Conservation (phyloP, 495 filamentous ascomycete genomes). For the Alectoria sarmentosa region DNA sequence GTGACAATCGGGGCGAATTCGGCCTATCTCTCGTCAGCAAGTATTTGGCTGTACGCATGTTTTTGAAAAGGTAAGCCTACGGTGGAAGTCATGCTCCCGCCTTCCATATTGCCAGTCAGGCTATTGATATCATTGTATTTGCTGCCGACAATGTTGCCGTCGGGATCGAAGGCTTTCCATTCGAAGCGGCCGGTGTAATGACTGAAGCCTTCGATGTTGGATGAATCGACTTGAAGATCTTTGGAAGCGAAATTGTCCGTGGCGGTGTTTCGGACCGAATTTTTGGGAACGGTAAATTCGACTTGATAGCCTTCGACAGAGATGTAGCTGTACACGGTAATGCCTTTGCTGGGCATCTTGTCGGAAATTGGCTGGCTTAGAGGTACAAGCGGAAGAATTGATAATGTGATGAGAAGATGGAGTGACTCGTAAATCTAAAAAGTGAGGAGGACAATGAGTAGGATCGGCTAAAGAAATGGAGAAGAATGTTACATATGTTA, state of each 20-base stretch:
- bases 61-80: not conserved
- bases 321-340: slow-evolving; percentile 43
- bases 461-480: no score
- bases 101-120: slow-evolving; percentile 40
- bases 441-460: no score
- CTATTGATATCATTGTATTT: slow-evolving; percentile 39
- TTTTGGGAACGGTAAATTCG: slow-evolving; percentile 40
- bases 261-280: slow-evolving; percentile 30
- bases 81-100: slow-evolving; percentile 37
- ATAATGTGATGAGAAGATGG: no score
- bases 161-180: not conserved
- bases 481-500: no score
- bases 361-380: not conserved
- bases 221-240: slow-evolving; percentile 41
- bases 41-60: slow-evolving; percentile 15
- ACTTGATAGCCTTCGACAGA: slow-evolving; percentile 37
- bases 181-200: slow-evolving; percentile 3
- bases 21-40: slow-evolving; percentile 23
- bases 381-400: not conserved
- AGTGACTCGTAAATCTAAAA: no score
- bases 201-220: slow-evolving; percentile 33
- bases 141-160: slow-evolving; percentile 33
- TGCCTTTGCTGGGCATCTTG: slow-evolving; percentile 48
- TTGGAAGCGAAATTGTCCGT: slow-evolving; percentile 33
- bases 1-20: slow-evolving; percentile 38